A percentile compares a stretch with the other conserved stretches of the same genome.
These are phyloP conservation scores for Aspergillus chevalieri DNA, from an alignment of 2,329 filamentous ascomycete genomes.

Conservation along the genomic window DNA sequence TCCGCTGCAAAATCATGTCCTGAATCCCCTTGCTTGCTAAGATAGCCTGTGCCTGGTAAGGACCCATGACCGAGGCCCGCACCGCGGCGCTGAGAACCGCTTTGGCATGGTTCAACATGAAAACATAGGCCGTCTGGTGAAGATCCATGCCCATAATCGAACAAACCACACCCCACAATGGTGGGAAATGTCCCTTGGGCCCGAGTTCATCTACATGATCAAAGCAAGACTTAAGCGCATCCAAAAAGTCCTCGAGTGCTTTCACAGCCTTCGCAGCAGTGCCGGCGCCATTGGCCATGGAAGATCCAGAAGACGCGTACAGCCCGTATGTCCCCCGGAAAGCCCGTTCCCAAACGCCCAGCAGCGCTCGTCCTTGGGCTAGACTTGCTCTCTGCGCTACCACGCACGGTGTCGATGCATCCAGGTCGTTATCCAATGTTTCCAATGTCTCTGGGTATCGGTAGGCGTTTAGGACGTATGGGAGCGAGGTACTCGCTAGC, in stretches of 20 bases:
- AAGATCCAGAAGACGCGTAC: constrained; percentile 17
- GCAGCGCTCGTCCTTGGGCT: constrained; percentile 54
- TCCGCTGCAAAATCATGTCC: constrained; percentile 44
- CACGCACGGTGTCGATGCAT: constrained; percentile 57
- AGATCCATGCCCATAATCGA: constrained; percentile 47
- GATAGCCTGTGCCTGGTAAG: constrained; percentile 57
- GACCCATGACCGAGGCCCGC: constrained; percentile 58
- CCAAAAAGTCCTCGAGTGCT: constrained; percentile 33
- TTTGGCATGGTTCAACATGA: constrained; percentile 59
- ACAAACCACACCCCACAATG: constrained; percentile 55
- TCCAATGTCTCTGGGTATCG: constrained; percentile 44
- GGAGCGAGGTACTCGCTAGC: constrained; percentile 53
- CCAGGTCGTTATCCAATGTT: constrained; percentile 56
- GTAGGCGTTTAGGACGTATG: constrained; percentile 54
- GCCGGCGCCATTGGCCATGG: constrained; percentile 8
- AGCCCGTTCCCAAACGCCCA: constrained; percentile 56
- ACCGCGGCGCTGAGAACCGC: constrained; percentile 58
- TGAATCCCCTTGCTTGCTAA: constrained; percentile 50
- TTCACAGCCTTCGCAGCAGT: constrained; percentile 15
- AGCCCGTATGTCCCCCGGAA: constrained; percentile 35
- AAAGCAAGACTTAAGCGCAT: constrained; percentile 30
- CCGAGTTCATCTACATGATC: constrained; percentile 27
- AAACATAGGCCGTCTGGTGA: constrained; percentile 53
- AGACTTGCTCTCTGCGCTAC: constrained; percentile 57
- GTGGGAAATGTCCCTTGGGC: constrained; percentile 52